Evolutionary conservation across 192 early-diverging fungal species (phyloP).

Genomic region (Haplosporangium gracile): DNA sequence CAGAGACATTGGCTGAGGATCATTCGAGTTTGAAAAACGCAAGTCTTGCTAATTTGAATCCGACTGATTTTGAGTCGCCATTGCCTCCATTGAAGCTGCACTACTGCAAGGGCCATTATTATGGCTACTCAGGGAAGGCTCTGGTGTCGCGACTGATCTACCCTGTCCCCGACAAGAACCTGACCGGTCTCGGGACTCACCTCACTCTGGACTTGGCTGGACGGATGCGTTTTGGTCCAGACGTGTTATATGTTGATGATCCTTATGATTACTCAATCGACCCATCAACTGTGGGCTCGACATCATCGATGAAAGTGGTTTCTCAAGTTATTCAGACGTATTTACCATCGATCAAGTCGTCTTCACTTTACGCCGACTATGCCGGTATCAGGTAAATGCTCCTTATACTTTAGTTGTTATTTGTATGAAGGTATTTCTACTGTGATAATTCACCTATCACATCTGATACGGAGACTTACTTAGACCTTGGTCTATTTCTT

Average conservation of each 20-base stretch:
- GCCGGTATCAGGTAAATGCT: slow-evolving; percentile 76
- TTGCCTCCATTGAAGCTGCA: slow-evolving; percentile 67
- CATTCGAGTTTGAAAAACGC: background rate
- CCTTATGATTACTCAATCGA: slow-evolving; percentile 71
- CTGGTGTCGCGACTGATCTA: slow-evolving; percentile 78
- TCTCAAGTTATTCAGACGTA: slow-evolving; percentile 71
- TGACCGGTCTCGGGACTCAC: slow-evolving; percentile 82
- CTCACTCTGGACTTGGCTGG: slow-evolving; percentile 85
- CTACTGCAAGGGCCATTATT: slow-evolving; percentile 89
- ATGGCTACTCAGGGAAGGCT: slow-evolving; percentile 61
- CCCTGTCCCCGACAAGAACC: slow-evolving; percentile 81
- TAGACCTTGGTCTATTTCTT: background rate
- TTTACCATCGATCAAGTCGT: slow-evolving; percentile 67
- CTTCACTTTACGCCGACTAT: slow-evolving; percentile 78
- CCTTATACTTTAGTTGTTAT: background rate
- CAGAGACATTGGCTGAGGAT: background rate
- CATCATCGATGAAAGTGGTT: slow-evolving; percentile 53
- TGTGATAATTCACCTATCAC: background rate
- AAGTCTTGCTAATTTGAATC: background rate
- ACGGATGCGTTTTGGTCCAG: slow-evolving; percentile 84
- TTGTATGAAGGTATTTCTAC: background rate
- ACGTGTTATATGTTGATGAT: slow-evolving; percentile 70
- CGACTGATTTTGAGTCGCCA: background rate
- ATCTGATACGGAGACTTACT: background rate
- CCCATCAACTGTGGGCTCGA: slow-evolving; percentile 52